Base-by-base conservation (phyloP, 2,329 filamentous ascomycete species). In the Gremmenia infestans region DNA sequence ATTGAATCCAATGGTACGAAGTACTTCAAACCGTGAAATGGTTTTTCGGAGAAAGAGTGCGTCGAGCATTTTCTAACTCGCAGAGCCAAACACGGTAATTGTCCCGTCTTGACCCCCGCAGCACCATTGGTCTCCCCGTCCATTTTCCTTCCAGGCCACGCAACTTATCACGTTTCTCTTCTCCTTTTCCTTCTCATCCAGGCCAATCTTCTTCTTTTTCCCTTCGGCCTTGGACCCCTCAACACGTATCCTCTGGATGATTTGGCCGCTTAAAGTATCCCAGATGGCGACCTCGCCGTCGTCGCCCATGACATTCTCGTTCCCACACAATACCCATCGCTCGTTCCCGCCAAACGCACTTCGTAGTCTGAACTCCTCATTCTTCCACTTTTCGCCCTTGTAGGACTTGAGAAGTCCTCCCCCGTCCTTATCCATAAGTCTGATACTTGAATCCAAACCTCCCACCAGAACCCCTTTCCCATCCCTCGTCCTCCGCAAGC, bases 321-420 rank as follows among this genome's bases (percentile, higher is more conserved):
- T 91, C 7, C 93, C 93, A 50, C 84, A 88, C 3, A 97, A 67
- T 1, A 94, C 89, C 49, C 87, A 86, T 57, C 82, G 85, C 72
- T 96, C 93, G 60, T 81, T 85, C 32, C 83, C 79, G 0, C 89
- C 92, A 54, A 97, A 74, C 65, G 81, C 77, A 56, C 62, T 69
- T 55, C 59, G 54, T 47, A 68, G 28, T 48, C 62, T 56, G 45
- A 62, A 62, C 45, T 70, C 65, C 15, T 63, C 60, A 53, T 64
- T 73, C 73, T 78, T 79, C 42, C 59, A 70, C 2, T 64, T 73
- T 0, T 76, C 72, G 32, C 82, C 80, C 17, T 78, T 78, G 66
- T 94, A 96, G 1, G 81, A 82, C 67, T 87, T 84, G 54, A 97
- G 74, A 54, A 91, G 83, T 23, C 81, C 80, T 25, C 93, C 93